Base-by-base conservation (phyloP, 2,329 filamentous ascomycete species). In the Karstenula rhodostoma region DNA sequence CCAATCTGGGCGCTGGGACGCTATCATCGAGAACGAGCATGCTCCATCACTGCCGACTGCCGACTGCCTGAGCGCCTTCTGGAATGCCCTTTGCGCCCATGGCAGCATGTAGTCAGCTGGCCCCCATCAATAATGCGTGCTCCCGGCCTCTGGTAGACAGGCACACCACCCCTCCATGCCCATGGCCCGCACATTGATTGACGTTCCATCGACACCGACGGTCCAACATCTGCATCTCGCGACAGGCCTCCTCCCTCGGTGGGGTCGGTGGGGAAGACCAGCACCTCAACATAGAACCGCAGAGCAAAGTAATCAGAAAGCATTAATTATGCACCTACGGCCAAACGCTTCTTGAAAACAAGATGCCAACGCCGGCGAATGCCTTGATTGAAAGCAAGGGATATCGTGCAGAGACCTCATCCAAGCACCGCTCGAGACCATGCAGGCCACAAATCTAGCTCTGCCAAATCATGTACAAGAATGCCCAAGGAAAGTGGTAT, bases 391-490 rank as follows among this genome's bases (percentile, higher is more conserved):
- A 67, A 35, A 19, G 48, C 61, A 56, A 56, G 53, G 55, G 57
- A 54, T 58, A 54, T 58, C 56, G 27, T 32, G 56, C 63, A 68
- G 61, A 70, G 56, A 63, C 63, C 61, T 19, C 27, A 49, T 66
- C 60, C 61, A 55, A 58, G 61, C 51, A 59, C 52, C 57, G 51
- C 63, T 60, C 58, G 54, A 55, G 52, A 19, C 56, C 49, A 57
- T 52, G 60, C 43, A 58, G 46, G n/a, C 52, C 4, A 29, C 4
- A 63, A 57, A 32, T 60, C 4, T 65, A 53, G 67, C 60, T 69
- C 64, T 62, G 67, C 61, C 56, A 61, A 70, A 56, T 40, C 32
- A 72, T 70, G 37, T 70, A 70, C 68, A 70, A 43, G 56, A 64
- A 57, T 62, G 63, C 42, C 29, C 19, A 13, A 51, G 40, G 27